Evolutionary conservation across 2,329 filamentous ascomycete species (phyloP), one percentile per base, ranked within the genome.

Genomic region (Trichoderma oligosporum): DNA sequence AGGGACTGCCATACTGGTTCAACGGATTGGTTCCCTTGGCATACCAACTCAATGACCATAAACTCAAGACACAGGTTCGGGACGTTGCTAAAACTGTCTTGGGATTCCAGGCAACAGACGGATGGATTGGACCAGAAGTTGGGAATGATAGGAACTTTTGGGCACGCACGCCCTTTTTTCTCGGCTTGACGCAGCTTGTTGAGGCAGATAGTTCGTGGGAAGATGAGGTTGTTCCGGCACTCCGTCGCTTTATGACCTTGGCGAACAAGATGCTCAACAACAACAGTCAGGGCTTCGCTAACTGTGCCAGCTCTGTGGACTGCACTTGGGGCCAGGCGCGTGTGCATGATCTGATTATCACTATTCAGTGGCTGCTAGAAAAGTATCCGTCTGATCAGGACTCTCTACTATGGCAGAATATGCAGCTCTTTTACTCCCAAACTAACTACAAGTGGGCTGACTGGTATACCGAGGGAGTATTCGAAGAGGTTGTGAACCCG

Each of bases 1-100:
- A 84, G 69, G 79, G 74, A 0, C 72, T 79, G 18, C 80, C 82
- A 0, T 85, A 84, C 66, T 85, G 82, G 80, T 80, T 83, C 67
- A 84, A 84, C 62, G 78, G 77, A 2, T 69, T 84, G 1, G 81
- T 84, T 0, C 81, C 81, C 1, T 68, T 84, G 49, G 80, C 82
- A 0, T 84, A 79, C 61, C 67, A 69, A 0, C 66, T 81, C 1
- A 70, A 79, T 35, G 75, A 83, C 64, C 56, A 59, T 2, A 47
- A 61, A 8, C 61, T 69, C 36, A 80, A 81, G 63, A 63, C 60
- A 0, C 80, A 84, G 59, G 76, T 61, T 4, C 45, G 59, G 4
- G 11, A 56, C 0, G 61, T 65, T 11, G 79, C 31, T 66, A 70
- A 74, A 24, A 74, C 73, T 48, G 73, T 82, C 0, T 67, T 84